Evolutionary conservation across 352 stramenopile species (phyloP), one percentile per base, ranked within the genome.

Genomic region (Peronospora destructor): DNA sequence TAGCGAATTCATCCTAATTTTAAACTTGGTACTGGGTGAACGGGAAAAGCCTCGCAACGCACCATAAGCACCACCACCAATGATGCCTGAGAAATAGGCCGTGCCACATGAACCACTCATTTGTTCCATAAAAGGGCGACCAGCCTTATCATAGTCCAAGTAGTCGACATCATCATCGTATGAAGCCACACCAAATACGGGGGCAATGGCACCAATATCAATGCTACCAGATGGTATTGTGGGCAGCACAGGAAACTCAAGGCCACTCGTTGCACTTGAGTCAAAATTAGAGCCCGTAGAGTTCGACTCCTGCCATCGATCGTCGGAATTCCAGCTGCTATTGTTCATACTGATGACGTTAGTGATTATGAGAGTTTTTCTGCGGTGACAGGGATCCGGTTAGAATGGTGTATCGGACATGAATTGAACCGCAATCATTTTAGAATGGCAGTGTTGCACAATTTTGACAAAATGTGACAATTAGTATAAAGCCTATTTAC

Each of bases 1-100:
- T n/a, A 94, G 59, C 55, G 76, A 76, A 52, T 94, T 94, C 74
- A 94, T 86, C 50, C 81, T 61, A 42, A 94, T 91, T 57, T 91
- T 91, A 64, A 94, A 86, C 68, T 91, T 94, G 43, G 76, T 71
- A 61, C 75, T 90, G 10, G 84, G 84, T 17, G 80, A 86, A 41
- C 74, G 74, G 23, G 65, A 32, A 29, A 91, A 86, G 45, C 84
- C 84, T 45, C 80, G 71, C 35, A 73, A 43, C 3, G 80, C 81
- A 44, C 84, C 84, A 37, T 76, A 83, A 1, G 73, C 38, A 33
- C 84, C 84, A 44, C 84, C 84, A n/a, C 76, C 76, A 25, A 91
- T 50, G 57, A 94, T 91, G 29, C 84, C 84, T 26, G 78, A 81
- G 48, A 94, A 90, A 64, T 94, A 94, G 30, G 78, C 75, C 14